Evolutionary conservation across 495 filamentous ascomycete genomes (phyloP).

Genomic region (Penicillium salamii): DNA sequence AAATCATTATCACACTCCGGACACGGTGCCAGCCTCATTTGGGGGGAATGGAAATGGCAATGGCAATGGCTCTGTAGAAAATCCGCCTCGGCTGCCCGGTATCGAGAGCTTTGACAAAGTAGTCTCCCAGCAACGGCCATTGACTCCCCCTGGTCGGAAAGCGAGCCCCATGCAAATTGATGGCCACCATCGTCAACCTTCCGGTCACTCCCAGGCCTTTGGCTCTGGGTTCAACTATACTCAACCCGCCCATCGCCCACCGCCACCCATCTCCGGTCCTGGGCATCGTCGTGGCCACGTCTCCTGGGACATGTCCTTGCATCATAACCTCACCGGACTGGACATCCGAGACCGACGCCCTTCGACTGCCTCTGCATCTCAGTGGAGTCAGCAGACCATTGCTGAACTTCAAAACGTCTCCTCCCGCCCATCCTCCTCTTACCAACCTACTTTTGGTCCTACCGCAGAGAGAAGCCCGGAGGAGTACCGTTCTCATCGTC

Average conservation of each 20-base stretch:
- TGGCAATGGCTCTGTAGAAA: slow-evolving; percentile 42
- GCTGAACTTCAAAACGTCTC: slow-evolving; percentile 41
- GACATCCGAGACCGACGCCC: slow-evolving; percentile 58
- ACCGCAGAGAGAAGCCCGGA: slow-evolving; percentile 29
- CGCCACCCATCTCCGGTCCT: slow-evolving; percentile 46
- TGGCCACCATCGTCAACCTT: slow-evolving; percentile 36
- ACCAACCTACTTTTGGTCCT: slow-evolving; percentile 34
- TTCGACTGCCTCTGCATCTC: slow-evolving; percentile 51
- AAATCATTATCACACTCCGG: slow-evolving; percentile 58
- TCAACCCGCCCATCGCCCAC: slow-evolving; percentile 45
- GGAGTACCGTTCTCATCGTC: slow-evolving; percentile 30
- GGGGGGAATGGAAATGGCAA: slow-evolving; percentile 32
- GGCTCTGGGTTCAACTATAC: slow-evolving; percentile 44
- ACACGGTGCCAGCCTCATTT: slow-evolving; percentile 52
- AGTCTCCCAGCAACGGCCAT: slow-evolving; percentile 50
- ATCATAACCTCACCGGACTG: slow-evolving; percentile 69
- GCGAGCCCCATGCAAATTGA: slow-evolving; percentile 71
- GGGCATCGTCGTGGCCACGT: slow-evolving; percentile 60
- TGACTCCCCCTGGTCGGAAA: slow-evolving; percentile 60
- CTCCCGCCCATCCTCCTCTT: slow-evolving; percentile 42
- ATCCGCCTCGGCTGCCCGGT: slow-evolving; percentile 68
- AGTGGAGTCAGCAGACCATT: slow-evolving; percentile 51
- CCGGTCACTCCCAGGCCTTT: slow-evolving; percentile 34
- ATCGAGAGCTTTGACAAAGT: slow-evolving; percentile 88
- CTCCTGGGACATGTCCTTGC: slow-evolving; percentile 75